Base-by-base conservation (phyloP, 2,329 filamentous ascomycete species). In the Capronia epimyces region DNA sequence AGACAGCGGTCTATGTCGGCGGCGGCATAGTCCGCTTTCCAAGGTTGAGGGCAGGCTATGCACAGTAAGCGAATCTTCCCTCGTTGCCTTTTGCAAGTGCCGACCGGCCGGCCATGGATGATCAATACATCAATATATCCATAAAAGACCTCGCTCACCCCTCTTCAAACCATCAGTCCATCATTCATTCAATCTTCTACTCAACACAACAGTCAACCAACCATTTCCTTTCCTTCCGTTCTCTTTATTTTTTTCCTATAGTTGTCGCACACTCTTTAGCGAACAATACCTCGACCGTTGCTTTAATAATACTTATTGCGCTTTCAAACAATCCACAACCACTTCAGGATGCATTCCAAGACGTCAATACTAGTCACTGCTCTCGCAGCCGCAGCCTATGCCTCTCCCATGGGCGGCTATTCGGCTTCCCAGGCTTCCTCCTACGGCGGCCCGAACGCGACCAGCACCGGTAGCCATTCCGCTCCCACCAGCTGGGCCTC, bases 231-330 rank as follows among this genome's bases (percentile, higher is more conserved):
- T 32, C 29, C 27, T 46, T 36, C 36, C 16, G 41, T 43, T 16
- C 31, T 51, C 25, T 32, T 27, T 20, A 50, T 55, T 55, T 55
- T 18, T 55, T 56, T 43, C 39, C 42, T 49, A 37, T 43, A 40
- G 55, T 59, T 57, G 49, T 44, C 52, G 50, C 57, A 59, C 57
- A 43, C 39, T 59, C 57, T 52, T 50, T 59, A 47, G 49, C 49
- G 44, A 37, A 8, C 18, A 27, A 46, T 15, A 43, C 29, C 16
- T 34, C 10, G 45, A 9, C 42, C n/a, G 24, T n/a, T 29, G 13
- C 24, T 37, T 31, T 16, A 43, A 37, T 45, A 46, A 43, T 25
- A 44, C 16, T 15, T 16, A 24, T 45, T 34, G 15, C 22, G 12
- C n/a, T 37, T 13, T 21, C 34, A 45, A 32, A 1, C 9, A 34